A percentile compares a stretch with the other conserved stretches of the same genome.
These are phyloP conservation scores for Dipteronia dyeriana DNA, from an alignment of 345 rosid genomes.

Conservation along the genomic window DNA sequence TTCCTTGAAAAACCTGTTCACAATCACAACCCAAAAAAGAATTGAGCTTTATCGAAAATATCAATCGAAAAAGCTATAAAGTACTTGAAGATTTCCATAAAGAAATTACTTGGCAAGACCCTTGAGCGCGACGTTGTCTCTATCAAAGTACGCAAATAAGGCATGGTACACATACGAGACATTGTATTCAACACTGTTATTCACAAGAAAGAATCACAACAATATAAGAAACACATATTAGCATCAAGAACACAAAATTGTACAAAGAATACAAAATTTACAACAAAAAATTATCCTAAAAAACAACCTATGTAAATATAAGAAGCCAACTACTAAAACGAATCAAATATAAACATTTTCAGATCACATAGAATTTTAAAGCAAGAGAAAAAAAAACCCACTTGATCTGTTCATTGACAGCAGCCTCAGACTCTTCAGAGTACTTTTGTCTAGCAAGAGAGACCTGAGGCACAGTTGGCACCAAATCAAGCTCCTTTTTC, in stretches of 20 bases:
- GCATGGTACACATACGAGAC: conserved; percentile 93
- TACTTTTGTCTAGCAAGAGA: conserved; percentile 87
- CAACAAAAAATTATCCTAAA: background rate
- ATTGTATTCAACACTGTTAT: conserved; percentile 84
- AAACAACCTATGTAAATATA: background rate
- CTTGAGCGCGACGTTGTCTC: conserved; percentile 84
- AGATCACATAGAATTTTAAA: background rate
- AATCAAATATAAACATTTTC: background rate
- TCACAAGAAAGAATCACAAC: background rate
- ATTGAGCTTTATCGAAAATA: background rate
- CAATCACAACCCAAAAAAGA: conserved; percentile 13
- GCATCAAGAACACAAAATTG: background rate
- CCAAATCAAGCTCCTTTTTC: conserved; percentile 88
- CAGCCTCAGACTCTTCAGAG: conserved; percentile 68
- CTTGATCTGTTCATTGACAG: conserved; percentile 93
- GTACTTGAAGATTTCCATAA: background rate
- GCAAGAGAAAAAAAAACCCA: conserved; percentile 27
- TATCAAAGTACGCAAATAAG: conserved; percentile 84
- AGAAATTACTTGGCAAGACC: conserved; percentile 87
- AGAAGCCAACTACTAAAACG: background rate
- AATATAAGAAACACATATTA: too few species aligned
- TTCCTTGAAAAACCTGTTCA: conserved; percentile 81
- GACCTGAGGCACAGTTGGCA: conserved; percentile 61
- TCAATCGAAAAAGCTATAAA: background rate
- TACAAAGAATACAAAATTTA: background rate